Percentiles rank a stretch among this genome's conserved stretches.
Conservation (phyloP, 768 basidiomycete species). For the Termitomyces sp. region DNA sequence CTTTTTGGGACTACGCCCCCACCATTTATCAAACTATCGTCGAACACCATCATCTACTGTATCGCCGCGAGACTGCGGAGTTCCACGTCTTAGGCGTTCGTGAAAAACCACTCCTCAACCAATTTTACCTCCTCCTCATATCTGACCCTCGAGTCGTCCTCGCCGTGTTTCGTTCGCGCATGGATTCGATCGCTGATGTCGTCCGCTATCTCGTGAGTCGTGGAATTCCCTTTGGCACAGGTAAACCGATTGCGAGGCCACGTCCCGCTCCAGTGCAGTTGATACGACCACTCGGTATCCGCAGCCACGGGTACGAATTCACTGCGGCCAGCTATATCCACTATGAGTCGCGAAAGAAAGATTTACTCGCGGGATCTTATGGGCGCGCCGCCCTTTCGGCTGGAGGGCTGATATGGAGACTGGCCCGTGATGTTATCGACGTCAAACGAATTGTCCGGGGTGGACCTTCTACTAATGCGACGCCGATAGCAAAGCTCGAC, state of each 20-base stretch:
- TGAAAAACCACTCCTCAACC: background rate
- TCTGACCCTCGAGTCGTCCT: background rate
- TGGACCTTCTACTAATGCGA: background rate
- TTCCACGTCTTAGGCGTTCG: no score
- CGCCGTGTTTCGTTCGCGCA: background rate
- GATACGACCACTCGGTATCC: background rate
- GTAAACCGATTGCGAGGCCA: background rate
- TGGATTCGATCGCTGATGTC: background rate
- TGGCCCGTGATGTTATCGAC: background rate
- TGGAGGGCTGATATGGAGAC: background rate
- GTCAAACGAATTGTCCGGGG: background rate
- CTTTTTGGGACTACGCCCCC: no score
- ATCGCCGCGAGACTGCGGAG: no score
- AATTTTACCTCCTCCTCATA: background rate
- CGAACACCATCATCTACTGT: no score
- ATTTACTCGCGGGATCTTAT: background rate
- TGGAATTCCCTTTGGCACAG: background rate
- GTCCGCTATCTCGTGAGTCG: background rate
- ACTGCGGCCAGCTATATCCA: background rate
- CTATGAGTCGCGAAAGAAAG: background rate
- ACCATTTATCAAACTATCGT: no score
- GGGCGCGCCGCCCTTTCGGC: background rate
- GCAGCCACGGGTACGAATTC: background rate
- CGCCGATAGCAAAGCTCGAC: background rate
- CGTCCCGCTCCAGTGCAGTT: no score